Conservation (phyloP, 2,329 filamentous ascomycete genomes). For the Colletotrichum orchidophilum region DNA sequence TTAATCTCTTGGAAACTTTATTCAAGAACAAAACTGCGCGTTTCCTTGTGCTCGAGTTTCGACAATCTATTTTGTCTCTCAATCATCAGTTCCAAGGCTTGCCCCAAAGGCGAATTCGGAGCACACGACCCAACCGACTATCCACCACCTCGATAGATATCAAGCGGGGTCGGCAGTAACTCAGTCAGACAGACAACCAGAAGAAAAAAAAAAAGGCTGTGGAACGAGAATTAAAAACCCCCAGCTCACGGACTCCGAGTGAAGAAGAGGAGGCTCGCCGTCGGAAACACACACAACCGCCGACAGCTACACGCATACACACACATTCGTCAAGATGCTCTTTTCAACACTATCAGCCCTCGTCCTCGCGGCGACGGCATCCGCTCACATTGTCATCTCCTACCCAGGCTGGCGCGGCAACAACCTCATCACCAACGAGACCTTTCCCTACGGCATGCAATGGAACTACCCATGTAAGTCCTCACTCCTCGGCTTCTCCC, state of each 20-base stretch:
- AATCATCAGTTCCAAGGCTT: neutral
- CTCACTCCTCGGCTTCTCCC: conserved; percentile 1
- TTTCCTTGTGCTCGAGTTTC: neutral
- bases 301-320: neutral
- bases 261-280: neutral
- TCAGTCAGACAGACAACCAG: neutral
- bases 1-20: neutral
- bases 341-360: conserved; percentile 55
- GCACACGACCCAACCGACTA: neutral
- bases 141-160: neutral
- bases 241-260: neutral
- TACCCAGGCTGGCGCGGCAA: conserved; percentile 90
- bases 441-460: conserved; percentile 90
- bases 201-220: neutral
- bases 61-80: neutral
- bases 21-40: neutral
- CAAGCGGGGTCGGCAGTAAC: neutral
- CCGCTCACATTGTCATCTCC: conserved; percentile 83
- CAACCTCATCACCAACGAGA: conserved; percentile 81
- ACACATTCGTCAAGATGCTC: conserved; percentile 51
- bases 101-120: neutral
- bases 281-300: neutral
- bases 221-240: neutral
- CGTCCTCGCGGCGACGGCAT: conserved; percentile 58
- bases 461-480: conserved; percentile 93